These are phyloP conservation scores for Chlorella variabilis DNA, from an alignment of 163 green algal species.

Conservation along the genomic window DNA sequence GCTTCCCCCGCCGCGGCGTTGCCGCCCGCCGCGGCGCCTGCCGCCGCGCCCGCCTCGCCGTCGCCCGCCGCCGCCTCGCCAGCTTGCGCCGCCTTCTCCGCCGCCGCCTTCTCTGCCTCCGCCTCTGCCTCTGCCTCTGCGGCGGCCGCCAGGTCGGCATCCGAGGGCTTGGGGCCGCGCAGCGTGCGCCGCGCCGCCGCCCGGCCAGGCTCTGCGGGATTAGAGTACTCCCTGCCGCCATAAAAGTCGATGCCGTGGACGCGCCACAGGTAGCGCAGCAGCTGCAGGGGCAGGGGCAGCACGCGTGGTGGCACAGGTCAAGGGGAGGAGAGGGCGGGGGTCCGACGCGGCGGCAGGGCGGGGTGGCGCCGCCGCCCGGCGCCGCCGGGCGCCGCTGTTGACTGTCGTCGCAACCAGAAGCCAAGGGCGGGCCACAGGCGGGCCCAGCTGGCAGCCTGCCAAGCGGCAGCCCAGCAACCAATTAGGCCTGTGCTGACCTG, in stretches of 20 bases:
- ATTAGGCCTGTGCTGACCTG: constrained; percentile 44
- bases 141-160: constrained; percentile 8
- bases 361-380: too few relatives aligned
- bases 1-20: constrained; percentile 49
- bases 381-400: too few relatives aligned
- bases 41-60: neutral
- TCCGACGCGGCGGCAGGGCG: too few relatives aligned
- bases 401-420: too few relatives aligned
- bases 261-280: constrained; percentile 91
- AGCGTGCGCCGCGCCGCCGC: constrained; percentile 53
- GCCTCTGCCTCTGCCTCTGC: constrained; percentile 23
- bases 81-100: neutral
- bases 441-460: too few relatives aligned
- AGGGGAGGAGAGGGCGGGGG: too few relatives aligned
- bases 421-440: too few relatives aligned
- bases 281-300: constrained; percentile 48
- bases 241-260: constrained; percentile 97
- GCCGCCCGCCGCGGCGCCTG: neutral
- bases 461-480: neutral
- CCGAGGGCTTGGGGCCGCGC: constrained; percentile 49
- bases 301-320: too few relatives aligned
- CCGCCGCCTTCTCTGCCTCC: constrained; percentile 30
- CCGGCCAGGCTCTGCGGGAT: constrained; percentile 21
- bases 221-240: constrained; percentile 47
- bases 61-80: neutral